Percentiles rank a stretch among this genome's conserved stretches.
Conservation (phyloP, 2,329 filamentous ascomycete species). For the Mollisia scopiformis region DNA sequence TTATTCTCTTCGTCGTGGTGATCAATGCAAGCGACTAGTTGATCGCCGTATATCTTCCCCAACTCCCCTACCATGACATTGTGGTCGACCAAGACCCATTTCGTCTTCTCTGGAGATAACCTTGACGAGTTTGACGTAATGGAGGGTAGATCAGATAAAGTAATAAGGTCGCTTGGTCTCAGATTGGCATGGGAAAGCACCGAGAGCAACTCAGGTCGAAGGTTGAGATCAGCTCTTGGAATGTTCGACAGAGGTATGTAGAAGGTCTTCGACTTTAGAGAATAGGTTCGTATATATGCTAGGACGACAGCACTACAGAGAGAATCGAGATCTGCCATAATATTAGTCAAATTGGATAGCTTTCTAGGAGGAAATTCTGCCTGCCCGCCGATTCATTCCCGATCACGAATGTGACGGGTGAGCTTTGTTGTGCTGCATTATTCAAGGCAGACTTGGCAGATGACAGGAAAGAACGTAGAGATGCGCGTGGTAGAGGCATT, state of each 20-base stretch:
- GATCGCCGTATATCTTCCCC: slow-evolving; percentile 51
- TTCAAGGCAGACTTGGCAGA: slow-evolving; percentile 51
- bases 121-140: slow-evolving; percentile 6
- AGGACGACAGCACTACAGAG: slow-evolving; percentile 74
- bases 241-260: slow-evolving; percentile 78
- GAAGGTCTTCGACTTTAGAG: slow-evolving; percentile 45
- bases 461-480: slow-evolving; percentile 54
- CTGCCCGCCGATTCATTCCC: slow-evolving; percentile 70
- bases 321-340: slow-evolving; percentile 71
- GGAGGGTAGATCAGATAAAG: slow-evolving; percentile 58
- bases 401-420: slow-evolving; percentile 62
- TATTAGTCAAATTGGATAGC: not conserved
- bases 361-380: slow-evolving; percentile 12
- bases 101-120: slow-evolving; percentile 54
- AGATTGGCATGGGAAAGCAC: slow-evolving; percentile 66
- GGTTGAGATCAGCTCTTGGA: slow-evolving; percentile 63
- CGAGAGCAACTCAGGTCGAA: slow-evolving; percentile 74
- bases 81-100: slow-evolving; percentile 80
- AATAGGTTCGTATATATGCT: slow-evolving; percentile 71
- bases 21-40: slow-evolving; percentile 71
- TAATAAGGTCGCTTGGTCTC: slow-evolving; percentile 64
- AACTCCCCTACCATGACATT: slow-evolving; percentile 70
- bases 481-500: slow-evolving; percentile 38
- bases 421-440: slow-evolving; percentile 45
- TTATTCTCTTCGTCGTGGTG: slow-evolving; percentile 75